phyloP scores from a whole-genome alignment of 2,329 filamentous ascomycete genomes.

The Ramichloridium luteum region DNA sequence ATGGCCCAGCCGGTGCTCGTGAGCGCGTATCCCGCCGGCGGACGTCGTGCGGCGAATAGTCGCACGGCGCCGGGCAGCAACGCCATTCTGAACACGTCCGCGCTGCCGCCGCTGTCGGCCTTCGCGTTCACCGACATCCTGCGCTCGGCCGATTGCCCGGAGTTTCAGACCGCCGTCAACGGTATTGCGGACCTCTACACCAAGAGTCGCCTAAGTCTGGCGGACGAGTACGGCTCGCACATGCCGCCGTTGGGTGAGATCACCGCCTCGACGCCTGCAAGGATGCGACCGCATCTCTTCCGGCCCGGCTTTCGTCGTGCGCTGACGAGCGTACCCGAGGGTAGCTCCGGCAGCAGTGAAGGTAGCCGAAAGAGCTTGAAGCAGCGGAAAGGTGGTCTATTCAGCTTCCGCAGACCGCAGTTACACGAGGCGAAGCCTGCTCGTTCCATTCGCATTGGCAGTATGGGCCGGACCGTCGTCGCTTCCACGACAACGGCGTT shows the following conservation, averaged over 20 bases:
- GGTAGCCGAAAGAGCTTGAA: constrained; percentile 16
- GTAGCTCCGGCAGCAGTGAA: constrained; percentile 33
- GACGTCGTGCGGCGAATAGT: too few relatives aligned
- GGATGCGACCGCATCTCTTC: constrained; percentile 9
- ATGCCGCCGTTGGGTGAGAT: constrained; percentile 50
- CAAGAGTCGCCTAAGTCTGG: constrained; percentile 47
- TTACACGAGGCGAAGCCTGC: constrained; percentile 10
- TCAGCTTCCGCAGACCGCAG: constrained; percentile 15
- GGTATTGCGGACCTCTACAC: constrained; percentile 53
- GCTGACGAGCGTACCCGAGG: constrained; percentile 36
- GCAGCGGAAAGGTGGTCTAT: constrained; percentile 15
- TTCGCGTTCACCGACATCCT: constrained; percentile 24
- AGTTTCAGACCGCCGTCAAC: constrained; percentile 46
- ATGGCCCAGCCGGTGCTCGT: constrained; percentile 34
- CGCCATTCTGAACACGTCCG: constrained; percentile 12
- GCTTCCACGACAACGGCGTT: constrained; percentile 19
- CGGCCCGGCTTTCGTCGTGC: constrained; percentile 25
- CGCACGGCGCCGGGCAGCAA: too few relatives aligned
- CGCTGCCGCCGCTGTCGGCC: constrained; percentile 21
- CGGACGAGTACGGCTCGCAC: constrained; percentile 51
- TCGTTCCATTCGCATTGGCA: constrained; percentile 17
- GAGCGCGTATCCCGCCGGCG: constrained; percentile 19
- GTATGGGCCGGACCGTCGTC: constrained; percentile 19
- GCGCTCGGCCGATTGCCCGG: constrained; percentile 34
- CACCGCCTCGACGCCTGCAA: constrained; percentile 16